Base-by-base conservation (phyloP, 139 green algal species). In the Dunaliella primolecta region DNA sequence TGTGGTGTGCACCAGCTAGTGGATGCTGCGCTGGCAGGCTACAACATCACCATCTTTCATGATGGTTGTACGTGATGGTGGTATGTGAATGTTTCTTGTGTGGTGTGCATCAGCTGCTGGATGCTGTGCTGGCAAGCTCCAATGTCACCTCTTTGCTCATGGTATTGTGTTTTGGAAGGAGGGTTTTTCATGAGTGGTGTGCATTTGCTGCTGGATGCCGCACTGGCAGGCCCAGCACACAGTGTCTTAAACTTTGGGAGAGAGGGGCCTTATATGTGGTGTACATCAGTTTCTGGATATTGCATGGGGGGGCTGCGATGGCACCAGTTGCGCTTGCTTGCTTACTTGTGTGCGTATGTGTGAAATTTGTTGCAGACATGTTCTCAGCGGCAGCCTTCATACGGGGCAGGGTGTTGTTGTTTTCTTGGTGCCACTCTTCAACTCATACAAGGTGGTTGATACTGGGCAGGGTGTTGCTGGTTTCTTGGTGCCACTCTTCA, bases 211-310 rank as follows among this genome's bases (percentile, higher is more conserved):
- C 90, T 98, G 57, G 93, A 98, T 83, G 95, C 94, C 0, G 93
- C 94, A 3, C 84, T 98, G 83, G 87, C 91, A 27, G 95, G 95
- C 2, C 89, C 93, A 84, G 91, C 89, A 3, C 97, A 95, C 84
- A 94, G 97, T 85, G 93, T 94, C 30, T 92, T 89, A 2, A 84
- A 91, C 11, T 90, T 93, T 86, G n/a, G n/a, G n/a, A n/a, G n/a
- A n/a, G n/a, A n/a, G n/a, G n/a, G n/a, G n/a, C n/a, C n/a, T n/a
- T n/a, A n/a, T 91, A 46, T 93, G 91, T 83, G 91, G 91, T 33
- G 92, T 94, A 27, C 85, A 87, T 25, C 90, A 96, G 90, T 91
- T 98, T 82, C 90, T 98, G 56, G 94, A 98, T 82, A 95, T 93
- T 0, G 93, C 94, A 7, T 84, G 97, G 84, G 87, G 91, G 21